Evolutionary conservation across 2,329 filamentous ascomycete species (phyloP).

Genomic region (Fusarium begoniae): DNA sequence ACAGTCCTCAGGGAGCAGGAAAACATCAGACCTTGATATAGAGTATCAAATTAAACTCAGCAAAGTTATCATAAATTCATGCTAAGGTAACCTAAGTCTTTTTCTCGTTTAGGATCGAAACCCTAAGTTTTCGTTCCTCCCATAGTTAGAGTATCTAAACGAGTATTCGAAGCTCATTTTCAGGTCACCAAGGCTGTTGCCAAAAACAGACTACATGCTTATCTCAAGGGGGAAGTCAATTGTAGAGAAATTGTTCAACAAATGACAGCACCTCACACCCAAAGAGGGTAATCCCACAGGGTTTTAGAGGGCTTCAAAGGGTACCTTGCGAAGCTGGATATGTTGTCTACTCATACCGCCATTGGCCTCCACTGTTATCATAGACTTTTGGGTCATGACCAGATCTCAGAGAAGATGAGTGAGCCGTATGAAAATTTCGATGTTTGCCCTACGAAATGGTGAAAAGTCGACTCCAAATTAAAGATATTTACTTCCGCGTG

Average conservation of each 20-base stretch:
- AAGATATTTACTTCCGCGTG: background rate
- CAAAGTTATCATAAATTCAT: no score
- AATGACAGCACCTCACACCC: background rate
- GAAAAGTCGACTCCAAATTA: background rate
- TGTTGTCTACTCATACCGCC: background rate
- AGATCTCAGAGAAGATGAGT: background rate
- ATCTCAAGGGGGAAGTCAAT: background rate
- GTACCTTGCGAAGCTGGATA: no score
- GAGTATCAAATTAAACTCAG: no score
- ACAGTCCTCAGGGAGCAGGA: background rate
- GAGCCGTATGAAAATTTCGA: background rate
- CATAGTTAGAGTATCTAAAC: no score
- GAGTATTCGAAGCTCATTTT: background rate
- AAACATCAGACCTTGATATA: no score
- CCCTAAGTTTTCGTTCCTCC: no score
- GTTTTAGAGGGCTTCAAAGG: background rate
- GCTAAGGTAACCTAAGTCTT: no score
- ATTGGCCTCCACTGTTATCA: background rate
- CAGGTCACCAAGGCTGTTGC: slow-evolving; percentile 7
- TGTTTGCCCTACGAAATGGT: background rate
- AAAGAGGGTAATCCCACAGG: background rate
- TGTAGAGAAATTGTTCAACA: background rate
- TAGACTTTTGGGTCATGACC: background rate
- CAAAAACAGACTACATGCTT: background rate
- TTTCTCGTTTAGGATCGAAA: no score